Evolutionary conservation across 805 yeast genomes (phyloP), one percentile per base, ranked within the genome.

Genomic region (Starmerella sp.): DNA sequence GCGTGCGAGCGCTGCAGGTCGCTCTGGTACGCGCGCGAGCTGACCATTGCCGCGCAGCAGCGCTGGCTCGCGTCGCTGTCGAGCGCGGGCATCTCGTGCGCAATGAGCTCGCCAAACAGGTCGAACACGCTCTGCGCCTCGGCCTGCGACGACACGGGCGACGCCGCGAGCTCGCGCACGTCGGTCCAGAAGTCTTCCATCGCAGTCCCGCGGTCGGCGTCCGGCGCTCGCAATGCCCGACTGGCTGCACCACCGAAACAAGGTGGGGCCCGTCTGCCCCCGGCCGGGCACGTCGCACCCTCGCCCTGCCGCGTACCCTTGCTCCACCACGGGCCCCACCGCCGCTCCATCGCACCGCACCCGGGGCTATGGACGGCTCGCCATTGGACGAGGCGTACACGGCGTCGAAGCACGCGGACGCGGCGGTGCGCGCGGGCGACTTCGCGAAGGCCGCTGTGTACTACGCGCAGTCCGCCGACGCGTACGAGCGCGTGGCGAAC

Each of bases 361-460:
- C 6, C n/a, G 32, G 29, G 8, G 37, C 37, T 3, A 61, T 61
- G 63, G 63, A 61, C 11, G 60, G 57, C 39, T 50, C 63, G 13
- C 59, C 63, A 29, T 51, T 63, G 38, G 65, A 62, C 49, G 47
- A 77, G 77, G 77, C 77, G 2, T 80, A 79, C 58, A 73, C 73
- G 32, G 65, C 75, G 4, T 79, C 80, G 17, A 77, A 75, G 54
- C 72, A 69, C 46, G 86, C 84, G 0, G 84, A 82, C 57, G 65
- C 69, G 31, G 73, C 77, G 11, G 71, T 74, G 1, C 57, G 72
- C 34, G 69, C 71, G 46, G 75, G 75, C 8, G 76, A 78, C 44
- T 71, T 70, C 37, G 60, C 63, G 6, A 69, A 69, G 29, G 79
- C 83, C 0, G 67, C 75, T 6, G 56, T 61, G 4, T 60, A 66